These are phyloP conservation scores for Microbotryomycetes sp. DNA, from an alignment of 1,284 basidiomycete species.

Conservation along the genomic window DNA sequence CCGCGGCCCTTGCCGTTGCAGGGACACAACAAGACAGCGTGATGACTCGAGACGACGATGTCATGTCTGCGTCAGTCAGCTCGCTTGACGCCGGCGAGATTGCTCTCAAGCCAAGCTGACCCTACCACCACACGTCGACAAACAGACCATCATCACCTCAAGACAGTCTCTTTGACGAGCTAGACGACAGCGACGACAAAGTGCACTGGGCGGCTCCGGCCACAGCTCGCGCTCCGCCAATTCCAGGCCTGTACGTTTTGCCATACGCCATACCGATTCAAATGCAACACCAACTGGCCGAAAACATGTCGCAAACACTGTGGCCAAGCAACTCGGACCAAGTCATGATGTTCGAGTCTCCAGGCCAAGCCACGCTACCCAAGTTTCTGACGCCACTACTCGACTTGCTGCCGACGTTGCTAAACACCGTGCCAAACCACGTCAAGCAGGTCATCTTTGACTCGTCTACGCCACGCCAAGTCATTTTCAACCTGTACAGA, in stretches of 20 bases:
- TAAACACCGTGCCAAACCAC: conserved; percentile 45
- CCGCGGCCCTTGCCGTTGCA: too few species aligned
- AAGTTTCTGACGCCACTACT: conserved; percentile 54
- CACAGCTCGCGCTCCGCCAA: background rate
- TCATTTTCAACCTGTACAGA: conserved; percentile 68
- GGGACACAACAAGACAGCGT: too few species aligned
- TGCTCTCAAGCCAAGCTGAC: background rate
- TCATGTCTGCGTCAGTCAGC: background rate
- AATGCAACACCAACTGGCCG: conserved; percentile 13
- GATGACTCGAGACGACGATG: too few species aligned
- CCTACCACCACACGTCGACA: too few species aligned
- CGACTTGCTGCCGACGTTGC: conserved; percentile 47
- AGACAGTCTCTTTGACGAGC: background rate
- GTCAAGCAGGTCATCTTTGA: conserved; percentile 41
- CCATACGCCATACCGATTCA: conserved; percentile 15
- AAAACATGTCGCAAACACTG: background rate
- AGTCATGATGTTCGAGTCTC: conserved; percentile 62
- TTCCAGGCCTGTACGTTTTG: conserved; percentile 29
- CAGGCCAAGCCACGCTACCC: conserved; percentile 46
- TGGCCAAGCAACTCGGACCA: conserved; percentile 23
- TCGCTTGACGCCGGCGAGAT: background rate
- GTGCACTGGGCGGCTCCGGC: background rate
- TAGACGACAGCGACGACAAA: background rate
- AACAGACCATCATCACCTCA: background rate
- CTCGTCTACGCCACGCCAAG: conserved; percentile 52